Percentiles rank a stretch among this genome's conserved stretches.
These are phyloP conservation scores for Cymbidium sinense DNA, from an alignment of 106 monocot genomes.

Conservation along the genomic window DNA sequence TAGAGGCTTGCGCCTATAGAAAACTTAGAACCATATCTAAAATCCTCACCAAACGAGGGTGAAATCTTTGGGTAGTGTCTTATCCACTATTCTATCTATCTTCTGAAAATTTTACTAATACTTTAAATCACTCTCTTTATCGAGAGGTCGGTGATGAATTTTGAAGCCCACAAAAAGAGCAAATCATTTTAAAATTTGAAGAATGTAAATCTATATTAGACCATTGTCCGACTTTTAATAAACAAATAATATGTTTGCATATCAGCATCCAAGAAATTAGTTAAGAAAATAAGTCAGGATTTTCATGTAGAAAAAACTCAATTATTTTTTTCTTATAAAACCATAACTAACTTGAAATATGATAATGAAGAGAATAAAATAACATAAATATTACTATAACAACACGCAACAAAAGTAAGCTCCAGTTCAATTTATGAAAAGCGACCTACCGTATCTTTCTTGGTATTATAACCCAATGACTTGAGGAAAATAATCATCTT, in stretches of 20 bases:
- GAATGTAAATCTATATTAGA: neutral
- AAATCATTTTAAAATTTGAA: too few relatives aligned
- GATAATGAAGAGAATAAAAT: too few relatives aligned
- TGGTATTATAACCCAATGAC: constrained; percentile 84
- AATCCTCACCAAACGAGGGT: too few relatives aligned
- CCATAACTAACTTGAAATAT: neutral
- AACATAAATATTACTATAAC: neutral
- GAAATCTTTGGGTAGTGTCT: too few relatives aligned
- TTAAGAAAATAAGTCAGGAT: neutral
- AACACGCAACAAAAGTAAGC: neutral
- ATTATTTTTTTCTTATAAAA: neutral
- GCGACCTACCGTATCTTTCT: constrained; percentile 48
- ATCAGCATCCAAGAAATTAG: neutral
- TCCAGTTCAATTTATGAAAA: neutral
- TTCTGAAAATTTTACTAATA: too few relatives aligned
- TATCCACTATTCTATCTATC: too few relatives aligned
- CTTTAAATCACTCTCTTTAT: too few relatives aligned
- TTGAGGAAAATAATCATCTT: constrained; percentile 83
- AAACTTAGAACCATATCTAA: too few relatives aligned
- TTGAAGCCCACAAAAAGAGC: too few relatives aligned
- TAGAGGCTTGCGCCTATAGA: too few relatives aligned
- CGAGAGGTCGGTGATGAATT: too few relatives aligned
- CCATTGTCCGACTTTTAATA: neutral
- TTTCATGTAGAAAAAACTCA: neutral
- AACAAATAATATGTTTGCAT: neutral